A percentile compares a stretch with the other conserved stretches of the same genome.
Evolutionary conservation across 495 filamentous ascomycete genomes (phyloP).

Genomic region (Annulohypoxylon stygium): DNA sequence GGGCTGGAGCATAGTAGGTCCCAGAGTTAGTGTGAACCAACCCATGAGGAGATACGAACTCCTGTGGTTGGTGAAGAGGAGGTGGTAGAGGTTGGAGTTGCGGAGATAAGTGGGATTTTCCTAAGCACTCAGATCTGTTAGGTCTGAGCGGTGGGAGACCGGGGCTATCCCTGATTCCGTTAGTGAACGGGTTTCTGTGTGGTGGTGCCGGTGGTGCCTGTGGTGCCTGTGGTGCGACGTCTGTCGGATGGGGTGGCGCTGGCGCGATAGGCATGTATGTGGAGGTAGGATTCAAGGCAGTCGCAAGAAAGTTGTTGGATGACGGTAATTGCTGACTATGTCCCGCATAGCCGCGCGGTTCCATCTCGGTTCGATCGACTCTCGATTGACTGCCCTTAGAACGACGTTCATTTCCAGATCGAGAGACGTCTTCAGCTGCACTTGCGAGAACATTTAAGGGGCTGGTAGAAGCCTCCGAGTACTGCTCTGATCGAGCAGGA

Average conservation of each 20-base stretch:
- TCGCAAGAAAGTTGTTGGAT: conserved; percentile 57
- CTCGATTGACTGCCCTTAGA: conserved; percentile 33
- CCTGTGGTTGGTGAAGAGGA: conserved; percentile 28
- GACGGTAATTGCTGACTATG: conserved; percentile 31
- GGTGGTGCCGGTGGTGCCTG: conserved; percentile 17
- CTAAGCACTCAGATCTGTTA: conserved; percentile 32
- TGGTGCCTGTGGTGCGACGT: conserved; percentile 23
- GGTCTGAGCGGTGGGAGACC: conserved; percentile 60
- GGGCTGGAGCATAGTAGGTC: conserved; percentile 53
- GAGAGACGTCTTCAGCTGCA: conserved; percentile 38
- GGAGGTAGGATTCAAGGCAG: conserved; percentile 56
- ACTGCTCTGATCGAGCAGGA: conserved; percentile 27
- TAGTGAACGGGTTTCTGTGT: conserved; percentile 45
- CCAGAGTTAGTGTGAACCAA: conserved; percentile 58
- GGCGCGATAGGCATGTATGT: conserved; percentile 45
- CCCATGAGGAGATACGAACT: conserved; percentile 45
- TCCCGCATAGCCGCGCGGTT: conserved; percentile 16
- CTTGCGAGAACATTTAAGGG: conserved; percentile 54
- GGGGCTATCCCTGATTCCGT: conserved; percentile 34
- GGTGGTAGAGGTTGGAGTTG: conserved; percentile 28
- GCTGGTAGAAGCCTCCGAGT: conserved; percentile 32
- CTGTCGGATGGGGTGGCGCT: conserved; percentile 34
- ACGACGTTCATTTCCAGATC: neutral
- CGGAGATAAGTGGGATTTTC: conserved; percentile 33
- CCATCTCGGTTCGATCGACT: conserved; percentile 37